Evolutionary conservation across 345 rosid genomes (phyloP).

Genomic region (Eucalyptus fibrosa): DNA sequence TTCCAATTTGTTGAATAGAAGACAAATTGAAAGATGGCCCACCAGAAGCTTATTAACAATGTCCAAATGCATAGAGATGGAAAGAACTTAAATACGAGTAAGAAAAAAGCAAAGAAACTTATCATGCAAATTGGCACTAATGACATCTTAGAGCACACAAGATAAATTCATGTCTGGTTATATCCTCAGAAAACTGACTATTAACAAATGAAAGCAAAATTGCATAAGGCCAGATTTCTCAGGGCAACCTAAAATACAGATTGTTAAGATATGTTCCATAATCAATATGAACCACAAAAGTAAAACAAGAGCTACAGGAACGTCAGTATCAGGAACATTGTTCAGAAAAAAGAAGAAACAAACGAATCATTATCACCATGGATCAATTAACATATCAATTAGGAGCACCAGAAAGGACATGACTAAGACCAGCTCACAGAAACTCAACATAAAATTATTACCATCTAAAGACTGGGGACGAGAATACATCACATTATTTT

Average conservation of each 20-base stretch:
- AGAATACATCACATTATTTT: conserved; percentile 82
- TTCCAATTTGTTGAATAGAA: not conserved
- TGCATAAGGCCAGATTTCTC: not conserved
- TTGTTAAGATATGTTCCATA: not conserved
- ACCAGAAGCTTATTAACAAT: not conserved
- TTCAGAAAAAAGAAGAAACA: not conserved
- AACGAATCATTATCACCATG: not conserved
- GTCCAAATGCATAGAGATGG: not conserved
- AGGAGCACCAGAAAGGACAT: not conserved
- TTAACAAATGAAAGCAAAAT: not conserved
- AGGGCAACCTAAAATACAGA: not conserved
- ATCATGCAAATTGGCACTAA: not conserved
- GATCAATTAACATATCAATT: not conserved
- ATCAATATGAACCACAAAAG: not conserved
- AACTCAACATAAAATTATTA: conserved; percentile 6
- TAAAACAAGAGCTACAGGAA: not conserved
- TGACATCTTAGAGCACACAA: not conserved
- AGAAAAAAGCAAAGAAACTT: not conserved
- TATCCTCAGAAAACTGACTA: not conserved
- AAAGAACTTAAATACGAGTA: not conserved
- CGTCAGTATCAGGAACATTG: not conserved
- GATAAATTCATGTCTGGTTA: not conserved
- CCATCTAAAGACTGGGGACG: conserved; percentile 88
- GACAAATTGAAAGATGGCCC: not conserved
- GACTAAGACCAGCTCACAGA: not conserved